These are phyloP conservation scores for Gastrodia elata DNA, from an alignment of 106 monocot species.

Conservation along the genomic window DNA sequence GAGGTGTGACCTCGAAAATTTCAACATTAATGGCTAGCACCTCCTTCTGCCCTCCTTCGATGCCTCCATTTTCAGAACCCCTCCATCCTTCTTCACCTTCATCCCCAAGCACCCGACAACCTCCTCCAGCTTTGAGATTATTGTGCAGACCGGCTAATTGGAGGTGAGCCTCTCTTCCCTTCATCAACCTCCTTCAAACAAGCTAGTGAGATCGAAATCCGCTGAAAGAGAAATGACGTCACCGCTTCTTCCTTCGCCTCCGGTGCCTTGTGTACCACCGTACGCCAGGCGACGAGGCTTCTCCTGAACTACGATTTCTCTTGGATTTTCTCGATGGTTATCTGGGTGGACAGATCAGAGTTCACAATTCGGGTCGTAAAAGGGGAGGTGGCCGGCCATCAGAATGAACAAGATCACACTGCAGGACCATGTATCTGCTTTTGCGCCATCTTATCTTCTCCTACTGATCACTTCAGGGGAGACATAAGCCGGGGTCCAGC, in stretches of 20 bases:
- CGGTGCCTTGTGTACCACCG: slow-evolving; percentile 1
- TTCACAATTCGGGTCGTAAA: slow-evolving; percentile 33
- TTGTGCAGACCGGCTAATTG: slow-evolving; percentile 5
- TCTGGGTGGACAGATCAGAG: slow-evolving; percentile 33
- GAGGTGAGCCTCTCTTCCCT: slow-evolving; percentile 22
- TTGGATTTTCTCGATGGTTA: slow-evolving; percentile 29
- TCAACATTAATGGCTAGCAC: slow-evolving; percentile 20
- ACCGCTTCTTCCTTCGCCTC: too few relatives aligned
- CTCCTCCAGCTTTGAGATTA: slow-evolving; percentile 24
- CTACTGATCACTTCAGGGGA: slow-evolving; percentile 36
- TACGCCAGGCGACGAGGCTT: slow-evolving; percentile 15
- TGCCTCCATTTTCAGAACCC: slow-evolving; percentile 18
- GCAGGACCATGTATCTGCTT: slow-evolving; percentile 44
- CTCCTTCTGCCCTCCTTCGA: slow-evolving; percentile 15
- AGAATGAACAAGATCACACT: too few relatives aligned
- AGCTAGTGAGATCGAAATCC: slow-evolving; percentile 25
- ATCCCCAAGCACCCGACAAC: slow-evolving; percentile 15
- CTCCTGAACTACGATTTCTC: slow-evolving; percentile 30
- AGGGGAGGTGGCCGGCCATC: slow-evolving; percentile 34
- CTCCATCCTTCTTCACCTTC: slow-evolving; percentile 28
- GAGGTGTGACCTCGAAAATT: slow-evolving; percentile 25
- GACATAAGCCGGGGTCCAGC: slow-evolving; percentile 51
- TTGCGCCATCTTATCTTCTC: slow-evolving; percentile 34
- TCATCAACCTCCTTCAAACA: slow-evolving; percentile 16
- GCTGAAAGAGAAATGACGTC: slow-evolving; percentile 33